phyloP scores from a whole-genome alignment of 352 stramenopile genomes.

The Plasmopara viticola region DNA sequence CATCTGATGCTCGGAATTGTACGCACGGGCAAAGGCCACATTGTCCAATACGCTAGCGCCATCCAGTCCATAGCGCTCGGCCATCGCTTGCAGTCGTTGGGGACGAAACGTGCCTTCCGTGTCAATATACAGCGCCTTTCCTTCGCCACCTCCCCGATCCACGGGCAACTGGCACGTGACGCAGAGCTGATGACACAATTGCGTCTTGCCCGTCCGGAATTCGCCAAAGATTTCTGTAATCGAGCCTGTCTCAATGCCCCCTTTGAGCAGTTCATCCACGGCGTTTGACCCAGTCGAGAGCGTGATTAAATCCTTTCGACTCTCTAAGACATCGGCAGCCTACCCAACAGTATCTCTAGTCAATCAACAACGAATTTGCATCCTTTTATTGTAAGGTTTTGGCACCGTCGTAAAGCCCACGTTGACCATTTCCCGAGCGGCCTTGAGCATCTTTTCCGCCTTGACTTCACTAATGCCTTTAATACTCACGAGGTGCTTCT shows the following conservation, averaged over 20 bases:
- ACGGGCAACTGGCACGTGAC: constrained; percentile 98
- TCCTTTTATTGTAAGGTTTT: background rate
- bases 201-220: constrained; percentile 99
- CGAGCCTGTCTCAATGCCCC: constrained; percentile 96
- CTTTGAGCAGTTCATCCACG: constrained; percentile 86
- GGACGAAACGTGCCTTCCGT: constrained; percentile 99
- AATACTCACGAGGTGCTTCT: constrained; percentile 95
- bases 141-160: constrained; percentile 96
- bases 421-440: constrained; percentile 94
- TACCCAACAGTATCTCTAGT: constrained; percentile 17
- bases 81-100: constrained; percentile 94
- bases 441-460: constrained; percentile 97
- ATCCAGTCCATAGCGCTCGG: constrained; percentile 96
- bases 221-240: constrained; percentile 99
- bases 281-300: constrained; percentile 91
- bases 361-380: constrained; percentile 5
- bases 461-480: constrained; percentile 99
- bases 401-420: constrained; percentile 98
- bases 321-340: constrained; percentile 85
- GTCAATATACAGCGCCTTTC: constrained; percentile 98
- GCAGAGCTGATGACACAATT: constrained; percentile 99
- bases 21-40: constrained; percentile 96
- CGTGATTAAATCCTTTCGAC: constrained; percentile 89
- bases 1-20: constrained; percentile 99
- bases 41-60: constrained; percentile 97